phyloP scores from a whole-genome alignment of 2,329 filamentous ascomycete species.

The Aspergillus aculeatinus region DNA sequence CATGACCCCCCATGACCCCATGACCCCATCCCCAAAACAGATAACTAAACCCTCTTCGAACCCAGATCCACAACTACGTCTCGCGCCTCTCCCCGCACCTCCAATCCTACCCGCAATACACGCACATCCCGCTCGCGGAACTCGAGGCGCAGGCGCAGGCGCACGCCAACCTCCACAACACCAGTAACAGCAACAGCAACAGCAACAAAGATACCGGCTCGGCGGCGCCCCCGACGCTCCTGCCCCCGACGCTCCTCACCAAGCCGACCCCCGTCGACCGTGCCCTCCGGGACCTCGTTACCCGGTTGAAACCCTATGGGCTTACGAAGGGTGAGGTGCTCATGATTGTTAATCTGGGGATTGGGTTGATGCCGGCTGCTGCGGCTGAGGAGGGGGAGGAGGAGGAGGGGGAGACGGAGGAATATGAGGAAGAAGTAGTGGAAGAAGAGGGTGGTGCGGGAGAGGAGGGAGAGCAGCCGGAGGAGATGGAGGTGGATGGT shows the following conservation, averaged over 20 bases:
- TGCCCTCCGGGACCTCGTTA: constrained; percentile 39
- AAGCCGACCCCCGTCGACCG: constrained; percentile 36
- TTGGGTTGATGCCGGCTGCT: constrained; percentile 30
- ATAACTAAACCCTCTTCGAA: no score
- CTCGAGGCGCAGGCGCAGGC: background rate
- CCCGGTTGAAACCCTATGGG: constrained; percentile 38
- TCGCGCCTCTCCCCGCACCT: constrained; percentile 42
- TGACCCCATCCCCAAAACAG: no score
- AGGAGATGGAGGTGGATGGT: constrained; percentile 13
- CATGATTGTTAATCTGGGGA: constrained; percentile 47
- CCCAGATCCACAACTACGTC: constrained; percentile 43
- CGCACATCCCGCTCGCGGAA: constrained; percentile 17
- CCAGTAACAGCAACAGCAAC: background rate
- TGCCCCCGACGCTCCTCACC: constrained; percentile 11
- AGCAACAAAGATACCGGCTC: background rate
- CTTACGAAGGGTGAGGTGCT: constrained; percentile 49
- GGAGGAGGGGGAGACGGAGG: constrained; percentile 3
- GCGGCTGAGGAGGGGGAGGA: constrained; percentile 19
- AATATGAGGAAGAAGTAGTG: constrained; percentile 18
- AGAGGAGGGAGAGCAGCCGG: constrained; percentile 11
- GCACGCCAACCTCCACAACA: background rate
- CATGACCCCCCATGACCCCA: no score
- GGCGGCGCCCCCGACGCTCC: background rate
- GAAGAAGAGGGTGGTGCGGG: constrained; percentile 6
- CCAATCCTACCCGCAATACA: constrained; percentile 38